A percentile compares a stretch with the other conserved stretches of the same genome.
Evolutionary conservation across 164 flowering plant genomes (phyloP).

Genomic region (Aristolochia californica): DNA sequence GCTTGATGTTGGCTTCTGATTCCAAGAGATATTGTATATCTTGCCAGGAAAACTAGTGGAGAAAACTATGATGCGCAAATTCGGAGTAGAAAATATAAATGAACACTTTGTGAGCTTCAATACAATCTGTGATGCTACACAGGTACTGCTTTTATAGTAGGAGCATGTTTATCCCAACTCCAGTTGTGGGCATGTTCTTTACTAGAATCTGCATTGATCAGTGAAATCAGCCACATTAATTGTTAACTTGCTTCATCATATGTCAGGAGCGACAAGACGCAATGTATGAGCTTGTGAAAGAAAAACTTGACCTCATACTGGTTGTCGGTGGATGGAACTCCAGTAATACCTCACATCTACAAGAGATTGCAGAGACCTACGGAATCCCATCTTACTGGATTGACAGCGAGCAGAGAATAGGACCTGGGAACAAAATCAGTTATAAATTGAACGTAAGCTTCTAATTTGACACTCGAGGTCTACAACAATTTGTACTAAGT

Average conservation of each 20-base stretch:
- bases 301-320: slow-evolving; percentile 67
- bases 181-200: too few relatives aligned
- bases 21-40: not conserved
- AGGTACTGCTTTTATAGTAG: slow-evolving; percentile 25
- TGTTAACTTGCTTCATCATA: not conserved
- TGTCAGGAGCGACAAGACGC: slow-evolving; percentile 95
- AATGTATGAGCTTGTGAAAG: slow-evolving; percentile 80
- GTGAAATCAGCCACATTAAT: too few relatives aligned
- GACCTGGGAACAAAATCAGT: slow-evolving; percentile 85
- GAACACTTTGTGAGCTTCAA: slow-evolving; percentile 81
- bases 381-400: slow-evolving; percentile 98
- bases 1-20: too few relatives aligned
- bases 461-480: not conserved
- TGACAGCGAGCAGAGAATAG: slow-evolving; percentile 81
- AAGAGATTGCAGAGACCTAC: slow-evolving; percentile 82
- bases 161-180: not conserved
- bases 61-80: slow-evolving; percentile 78
- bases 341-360: slow-evolving; percentile 93
- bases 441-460: slow-evolving; percentile 63
- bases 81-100: slow-evolving; percentile 71
- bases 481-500: not conserved
- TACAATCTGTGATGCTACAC: slow-evolving; percentile 96
- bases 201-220: too few relatives aligned
- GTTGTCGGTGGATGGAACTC: slow-evolving; percentile 99
- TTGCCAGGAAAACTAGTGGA: slow-evolving; percentile 67